phyloP scores from a whole-genome alignment of 2,329 filamentous ascomycete species.

The Pseudodiploospora longispora region DNA sequence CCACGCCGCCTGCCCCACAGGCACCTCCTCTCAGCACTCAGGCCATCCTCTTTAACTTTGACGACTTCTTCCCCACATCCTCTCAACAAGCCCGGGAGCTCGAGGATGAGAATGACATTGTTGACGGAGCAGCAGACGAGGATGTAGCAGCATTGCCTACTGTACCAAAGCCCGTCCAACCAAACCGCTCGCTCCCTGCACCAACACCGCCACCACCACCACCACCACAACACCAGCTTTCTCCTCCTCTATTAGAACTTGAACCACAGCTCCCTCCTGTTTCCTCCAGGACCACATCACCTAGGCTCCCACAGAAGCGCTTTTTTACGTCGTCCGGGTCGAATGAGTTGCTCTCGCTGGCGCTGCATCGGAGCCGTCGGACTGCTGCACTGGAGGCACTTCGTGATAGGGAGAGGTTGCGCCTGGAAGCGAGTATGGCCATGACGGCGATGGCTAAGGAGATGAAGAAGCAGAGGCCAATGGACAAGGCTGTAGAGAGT shows the following conservation, averaged over 20 bases:
- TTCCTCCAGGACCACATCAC: neutral
- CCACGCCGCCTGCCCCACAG: slow-evolving; percentile 12
- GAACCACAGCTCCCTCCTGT: slow-evolving; percentile 1
- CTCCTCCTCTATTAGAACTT: slow-evolving; percentile 1
- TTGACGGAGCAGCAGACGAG: neutral
- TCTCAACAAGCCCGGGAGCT: slow-evolving; percentile 49
- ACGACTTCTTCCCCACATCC: slow-evolving; percentile 48
- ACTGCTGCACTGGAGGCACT: slow-evolving; percentile 23
- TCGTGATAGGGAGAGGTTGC: slow-evolving; percentile 16
- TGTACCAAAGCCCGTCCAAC: slow-evolving; percentile 2
- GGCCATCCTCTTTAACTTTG: slow-evolving; percentile 42
- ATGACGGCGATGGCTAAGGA: too few species aligned
- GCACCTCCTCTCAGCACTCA: slow-evolving; percentile 39
- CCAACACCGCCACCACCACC: slow-evolving; percentile 1
- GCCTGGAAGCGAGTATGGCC: neutral
- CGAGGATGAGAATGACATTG: slow-evolving; percentile 25
- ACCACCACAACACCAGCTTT: slow-evolving; percentile 8
- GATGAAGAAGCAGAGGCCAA: neutral
- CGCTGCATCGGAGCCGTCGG: slow-evolving; percentile 26
- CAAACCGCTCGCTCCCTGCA: slow-evolving; percentile 9
- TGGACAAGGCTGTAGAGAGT: neutral
- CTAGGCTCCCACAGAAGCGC: slow-evolving; percentile 11
- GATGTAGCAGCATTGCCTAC: neutral
- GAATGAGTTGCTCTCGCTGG: slow-evolving; percentile 25
- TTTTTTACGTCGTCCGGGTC: slow-evolving; percentile 32